These are phyloP conservation scores for Cardamine chenopodiifolia DNA, from an alignment of 345 rosid genomes.

Conservation along the genomic window DNA sequence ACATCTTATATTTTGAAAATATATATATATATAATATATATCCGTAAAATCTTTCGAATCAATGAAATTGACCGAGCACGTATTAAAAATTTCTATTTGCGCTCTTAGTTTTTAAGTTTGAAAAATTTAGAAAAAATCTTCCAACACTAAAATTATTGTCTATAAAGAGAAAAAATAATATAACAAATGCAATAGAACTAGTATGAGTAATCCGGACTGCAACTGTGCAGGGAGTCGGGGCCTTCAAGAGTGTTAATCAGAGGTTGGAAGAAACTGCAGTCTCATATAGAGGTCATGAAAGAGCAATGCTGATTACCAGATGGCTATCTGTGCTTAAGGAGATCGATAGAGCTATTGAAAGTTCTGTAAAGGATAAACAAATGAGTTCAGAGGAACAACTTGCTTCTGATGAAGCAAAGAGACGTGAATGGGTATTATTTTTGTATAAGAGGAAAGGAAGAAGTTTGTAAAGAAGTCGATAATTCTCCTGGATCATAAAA, in stretches of 20 bases:
- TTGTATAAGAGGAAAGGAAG: slow-evolving; percentile 5
- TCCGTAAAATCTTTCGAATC: too few relatives aligned
- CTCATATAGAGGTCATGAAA: slow-evolving; percentile 72
- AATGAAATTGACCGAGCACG: too few relatives aligned
- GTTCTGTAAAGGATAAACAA: slow-evolving; percentile 52
- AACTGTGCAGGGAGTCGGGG: slow-evolving; percentile 59
- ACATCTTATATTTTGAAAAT: too few relatives aligned
- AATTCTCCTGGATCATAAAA: not conserved
- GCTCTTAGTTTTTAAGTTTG: too few relatives aligned
- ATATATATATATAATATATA: too few relatives aligned
- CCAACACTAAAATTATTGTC: too few relatives aligned
- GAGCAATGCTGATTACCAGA: slow-evolving; percentile 69
- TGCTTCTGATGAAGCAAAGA: slow-evolving; percentile 58
- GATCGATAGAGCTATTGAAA: slow-evolving; percentile 49
- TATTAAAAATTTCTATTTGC: too few relatives aligned
- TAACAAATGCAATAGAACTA: too few relatives aligned
- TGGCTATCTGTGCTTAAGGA: slow-evolving; percentile 84
- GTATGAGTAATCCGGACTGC: slow-evolving; percentile 18
- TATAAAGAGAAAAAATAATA: too few relatives aligned
- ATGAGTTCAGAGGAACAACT: slow-evolving; percentile 47
- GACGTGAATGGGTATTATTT: slow-evolving; percentile 52
- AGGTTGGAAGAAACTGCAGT: slow-evolving; percentile 91
- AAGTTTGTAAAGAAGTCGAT: not conserved
- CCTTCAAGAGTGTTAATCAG: slow-evolving; percentile 62
- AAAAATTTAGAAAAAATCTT: too few relatives aligned